Percentiles rank a stretch among this genome's conserved stretches.
These are phyloP conservation scores for Clonostachys sp. DNA, from an alignment of 2,329 filamentous ascomycete genomes.

Conservation along the genomic window DNA sequence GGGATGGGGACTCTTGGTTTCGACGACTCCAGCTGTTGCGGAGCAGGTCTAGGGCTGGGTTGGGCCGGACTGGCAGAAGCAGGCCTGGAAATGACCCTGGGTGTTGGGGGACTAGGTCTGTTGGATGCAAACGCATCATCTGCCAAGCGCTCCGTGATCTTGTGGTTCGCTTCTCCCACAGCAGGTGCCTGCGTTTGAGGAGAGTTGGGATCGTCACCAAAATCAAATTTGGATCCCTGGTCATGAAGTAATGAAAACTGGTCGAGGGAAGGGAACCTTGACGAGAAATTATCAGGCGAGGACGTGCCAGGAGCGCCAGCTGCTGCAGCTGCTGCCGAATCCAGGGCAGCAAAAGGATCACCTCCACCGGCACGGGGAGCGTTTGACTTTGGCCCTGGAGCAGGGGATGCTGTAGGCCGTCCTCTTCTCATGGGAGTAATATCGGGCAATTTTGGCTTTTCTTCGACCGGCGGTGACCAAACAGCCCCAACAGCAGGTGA, in stretches of 20 bases:
- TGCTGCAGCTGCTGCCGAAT: constrained; percentile 47
- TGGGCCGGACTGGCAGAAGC: neutral
- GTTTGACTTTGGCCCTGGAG: constrained; percentile 43
- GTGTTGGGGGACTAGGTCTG: constrained; percentile 17
- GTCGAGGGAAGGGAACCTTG: constrained; percentile 84
- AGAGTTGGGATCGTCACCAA: constrained; percentile 48
- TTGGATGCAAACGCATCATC: constrained; percentile 74
- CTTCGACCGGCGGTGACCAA: constrained; percentile 69
- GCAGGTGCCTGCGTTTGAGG: constrained; percentile 39
- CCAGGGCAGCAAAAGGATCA: constrained; percentile 89
- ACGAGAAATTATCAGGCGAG: constrained; percentile 68
- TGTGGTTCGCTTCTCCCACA: constrained; percentile 45
- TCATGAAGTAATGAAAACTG: constrained; percentile 91
- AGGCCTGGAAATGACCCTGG: neutral
- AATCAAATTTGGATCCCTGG: constrained; percentile 77
- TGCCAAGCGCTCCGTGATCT: constrained; percentile 71
- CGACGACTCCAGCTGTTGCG: neutral
- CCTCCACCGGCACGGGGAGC: constrained; percentile 40
- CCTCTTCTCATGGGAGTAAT: constrained; percentile 93
- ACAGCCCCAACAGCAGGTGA: constrained; percentile 72
- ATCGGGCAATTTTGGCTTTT: constrained; percentile 74
- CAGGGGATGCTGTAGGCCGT: constrained; percentile 42
- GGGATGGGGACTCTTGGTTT: constrained; percentile 33
- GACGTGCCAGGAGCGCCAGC: constrained; percentile 14
- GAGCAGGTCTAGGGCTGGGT: neutral